Evolutionary conservation across 1,284 basidiomycete species (phyloP).

Genomic region (Apiotrichum gracile): DNA sequence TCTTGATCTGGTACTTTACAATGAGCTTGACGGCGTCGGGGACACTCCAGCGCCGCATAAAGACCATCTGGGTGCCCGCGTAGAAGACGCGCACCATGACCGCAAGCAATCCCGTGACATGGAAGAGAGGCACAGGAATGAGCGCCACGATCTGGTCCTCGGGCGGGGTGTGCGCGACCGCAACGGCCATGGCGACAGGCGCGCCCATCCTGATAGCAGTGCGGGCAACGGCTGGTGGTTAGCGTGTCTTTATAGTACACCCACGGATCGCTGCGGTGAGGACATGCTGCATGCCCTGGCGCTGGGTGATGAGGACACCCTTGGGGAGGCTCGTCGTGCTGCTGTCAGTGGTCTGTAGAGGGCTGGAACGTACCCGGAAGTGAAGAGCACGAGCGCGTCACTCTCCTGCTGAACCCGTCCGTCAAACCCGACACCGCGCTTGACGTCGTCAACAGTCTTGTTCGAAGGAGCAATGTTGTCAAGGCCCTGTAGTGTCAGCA

Average conservation of each 20-base stretch:
- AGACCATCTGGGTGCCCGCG: slow-evolving; percentile 32
- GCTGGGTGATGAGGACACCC: slow-evolving; percentile 16
- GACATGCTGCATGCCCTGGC: slow-evolving; percentile 6
- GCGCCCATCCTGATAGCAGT: slow-evolving; percentile 31
- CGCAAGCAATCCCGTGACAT: slow-evolving; percentile 41
- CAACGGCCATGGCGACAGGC: slow-evolving; percentile 9
- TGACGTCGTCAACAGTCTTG: slow-evolving; percentile 10
- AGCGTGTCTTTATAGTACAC: background rate
- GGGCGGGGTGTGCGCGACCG: slow-evolving; percentile 10
- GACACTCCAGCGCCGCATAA: slow-evolving; percentile 35
- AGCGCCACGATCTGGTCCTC: slow-evolving; percentile 8
- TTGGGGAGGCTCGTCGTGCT: slow-evolving; percentile 15
- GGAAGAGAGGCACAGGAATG: slow-evolving; percentile 41
- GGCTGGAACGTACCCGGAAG: slow-evolving; percentile 13
- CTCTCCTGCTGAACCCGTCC: slow-evolving; percentile 29
- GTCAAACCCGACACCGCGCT: background rate
- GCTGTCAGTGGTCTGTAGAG: background rate
- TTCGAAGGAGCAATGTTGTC: background rate
- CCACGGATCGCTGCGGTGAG: slow-evolving; percentile 6
- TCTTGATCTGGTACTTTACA: slow-evolving; percentile 22
- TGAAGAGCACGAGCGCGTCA: slow-evolving; percentile 42
- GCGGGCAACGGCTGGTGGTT: slow-evolving; percentile 14
- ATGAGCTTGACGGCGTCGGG: slow-evolving; percentile 29
- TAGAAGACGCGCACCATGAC: slow-evolving; percentile 27
- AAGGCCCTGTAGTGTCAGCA: background rate